Evolutionary conservation across 2,329 filamentous ascomycete genomes (phyloP).

Genomic region (Apiospora rasikravindrae): DNA sequence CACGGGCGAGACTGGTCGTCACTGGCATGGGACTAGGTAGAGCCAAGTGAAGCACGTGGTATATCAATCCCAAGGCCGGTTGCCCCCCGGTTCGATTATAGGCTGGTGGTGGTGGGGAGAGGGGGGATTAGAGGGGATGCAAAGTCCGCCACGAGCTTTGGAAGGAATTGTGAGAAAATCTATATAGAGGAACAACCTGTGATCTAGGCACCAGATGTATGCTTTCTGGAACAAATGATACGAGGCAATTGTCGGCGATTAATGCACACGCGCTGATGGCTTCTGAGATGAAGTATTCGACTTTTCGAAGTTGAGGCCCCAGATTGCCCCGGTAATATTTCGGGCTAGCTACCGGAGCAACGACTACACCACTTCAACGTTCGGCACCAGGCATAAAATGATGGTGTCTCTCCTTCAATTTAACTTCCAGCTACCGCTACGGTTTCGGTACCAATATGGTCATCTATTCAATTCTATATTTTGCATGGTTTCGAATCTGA

Average conservation of each 20-base stretch:
- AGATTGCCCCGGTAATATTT: slow-evolving; percentile 14
- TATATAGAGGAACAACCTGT: not conserved
- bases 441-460: not conserved
- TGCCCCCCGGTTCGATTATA: not conserved
- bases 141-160: not conserved
- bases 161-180: not conserved
- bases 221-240: not conserved
- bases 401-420: not conserved
- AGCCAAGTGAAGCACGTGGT: slow-evolving; percentile 9
- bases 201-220: not conserved
- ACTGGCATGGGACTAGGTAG: slow-evolving; percentile 33
- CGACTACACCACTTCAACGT: not conserved
- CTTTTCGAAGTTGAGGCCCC: slow-evolving; percentile 11
- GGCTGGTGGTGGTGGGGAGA: not conserved
- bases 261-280: not conserved
- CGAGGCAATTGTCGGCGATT: not conserved
- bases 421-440: not conserved
- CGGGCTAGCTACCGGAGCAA: not conserved
- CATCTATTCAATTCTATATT: not conserved
- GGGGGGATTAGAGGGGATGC: not conserved
- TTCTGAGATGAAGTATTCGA: slow-evolving; percentile 1
- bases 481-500: no score
- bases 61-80: not conserved
- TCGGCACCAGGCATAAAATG: not conserved
- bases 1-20: slow-evolving; percentile 39